Evolutionary conservation across 441 rosid genomes (phyloP), one percentile per base, ranked within the genome.

Genomic region (Syzygium syzygioides): DNA sequence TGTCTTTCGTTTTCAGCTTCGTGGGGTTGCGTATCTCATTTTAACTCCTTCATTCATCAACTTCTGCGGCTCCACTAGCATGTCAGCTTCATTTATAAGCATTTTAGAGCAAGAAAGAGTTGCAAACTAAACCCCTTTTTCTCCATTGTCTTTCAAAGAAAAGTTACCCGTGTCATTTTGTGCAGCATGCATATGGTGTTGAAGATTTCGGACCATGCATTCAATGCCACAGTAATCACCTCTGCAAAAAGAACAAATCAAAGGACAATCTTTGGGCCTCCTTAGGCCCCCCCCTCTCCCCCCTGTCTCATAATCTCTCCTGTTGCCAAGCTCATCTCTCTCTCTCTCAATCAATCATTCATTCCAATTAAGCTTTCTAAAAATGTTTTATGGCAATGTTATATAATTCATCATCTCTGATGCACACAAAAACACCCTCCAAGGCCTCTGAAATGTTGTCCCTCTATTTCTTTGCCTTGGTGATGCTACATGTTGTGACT

Each of bases 381-480:
- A 34, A 37, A 20, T 71, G 50, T 45, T 20, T 23, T 37, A 71
- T 37, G 6, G 50, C 18, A 41, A 23, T 23, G n/a, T 41, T 23
- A 41, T 54, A 54, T 76, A 41, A 41, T 23, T 6, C 83, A 76
- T 23, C 83, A 23, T 37, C 52, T 76, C 83, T 41, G 83, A 34
- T 19, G 14, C 50, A 20, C 50, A 37, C 28, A 71, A 71, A 71
- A 19, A 5, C 80, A 34, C 10, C 28, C 80, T 34, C 80, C 80
- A 34, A 71, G 7, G 32, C 25, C 1, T 76, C 52, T 76, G 83
- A 85, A 48, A 92, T 92, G 93, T 25, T 90, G 32, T 50, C 57
- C 52, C 84, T 56, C 86, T 64, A 79, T 48, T 28, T 88, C 87
- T 9, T 90, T 55, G 87, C 48, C 90, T 26, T 92, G 20, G 32